These are phyloP conservation scores for Didymella pinodella DNA, from an alignment of 2,329 filamentous ascomycete species.

Conservation along the genomic window DNA sequence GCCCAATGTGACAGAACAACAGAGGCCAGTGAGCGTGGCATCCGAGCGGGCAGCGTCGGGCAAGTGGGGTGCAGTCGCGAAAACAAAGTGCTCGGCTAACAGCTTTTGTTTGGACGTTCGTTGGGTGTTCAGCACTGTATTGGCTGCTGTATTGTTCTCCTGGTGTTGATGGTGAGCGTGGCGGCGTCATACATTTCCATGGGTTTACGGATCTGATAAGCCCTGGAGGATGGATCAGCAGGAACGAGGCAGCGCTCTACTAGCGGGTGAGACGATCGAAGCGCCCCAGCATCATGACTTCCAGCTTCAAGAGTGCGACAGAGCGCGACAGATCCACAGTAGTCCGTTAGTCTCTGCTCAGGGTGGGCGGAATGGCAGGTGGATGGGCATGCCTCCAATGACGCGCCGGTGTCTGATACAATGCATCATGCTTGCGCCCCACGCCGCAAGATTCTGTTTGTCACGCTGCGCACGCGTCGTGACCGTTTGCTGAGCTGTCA, in stretches of 20 bases:
- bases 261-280: constrained; percentile 11
- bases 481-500: constrained; percentile 3
- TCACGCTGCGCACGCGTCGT: constrained; percentile 12
- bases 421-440: constrained; percentile 14
- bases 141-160: constrained; percentile 17
- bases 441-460: constrained; percentile 13
- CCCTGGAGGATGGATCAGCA: background rate
- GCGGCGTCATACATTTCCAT: constrained; percentile 35
- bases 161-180: constrained; percentile 17
- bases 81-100: constrained; percentile 2
- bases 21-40: constrained; percentile 11
- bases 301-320: constrained; percentile 15
- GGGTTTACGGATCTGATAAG: constrained; percentile 19
- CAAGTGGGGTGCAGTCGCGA: constrained; percentile 8
- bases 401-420: constrained; percentile 13
- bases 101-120: background rate
- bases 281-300: constrained; percentile 9
- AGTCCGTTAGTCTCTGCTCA: constrained; percentile 21
- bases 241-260: constrained; percentile 8
- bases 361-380: constrained; percentile 24
- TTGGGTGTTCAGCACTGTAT: constrained; percentile 10
- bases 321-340: constrained; percentile 26
- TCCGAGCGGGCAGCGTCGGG: constrained; percentile 18
- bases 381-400: constrained; percentile 23
- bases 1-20: constrained; percentile 6